Evolutionary conservation across 1,284 basidiomycete genomes (phyloP).

Genomic region (Malassezia nana): DNA sequence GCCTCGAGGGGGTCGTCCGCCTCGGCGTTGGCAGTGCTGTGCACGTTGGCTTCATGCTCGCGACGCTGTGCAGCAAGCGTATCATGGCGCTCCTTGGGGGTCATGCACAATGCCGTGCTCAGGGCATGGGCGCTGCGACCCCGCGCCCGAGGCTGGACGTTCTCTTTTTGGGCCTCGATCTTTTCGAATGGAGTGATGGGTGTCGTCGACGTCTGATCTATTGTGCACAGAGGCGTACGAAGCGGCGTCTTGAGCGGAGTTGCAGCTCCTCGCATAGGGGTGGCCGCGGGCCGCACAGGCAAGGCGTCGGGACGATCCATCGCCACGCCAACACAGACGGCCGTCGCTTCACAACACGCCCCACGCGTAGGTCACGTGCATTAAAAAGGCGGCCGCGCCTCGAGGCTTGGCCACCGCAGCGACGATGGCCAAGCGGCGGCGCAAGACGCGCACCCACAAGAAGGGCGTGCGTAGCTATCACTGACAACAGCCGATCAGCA

Average conservation of each 20-base stretch:
- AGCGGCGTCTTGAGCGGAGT: constrained; percentile 39
- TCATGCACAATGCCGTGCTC: constrained; percentile 45
- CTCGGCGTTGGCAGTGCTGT: constrained; percentile 27
- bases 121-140: constrained; percentile 56
- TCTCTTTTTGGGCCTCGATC: constrained; percentile 57
- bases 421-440: constrained; percentile 17
- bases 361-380: constrained; percentile 17
- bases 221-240: constrained; percentile 29
- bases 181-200: constrained; percentile 43
- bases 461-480: constrained; percentile 21
- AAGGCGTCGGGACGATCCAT: constrained; percentile 3
- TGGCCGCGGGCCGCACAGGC: constrained; percentile 2
- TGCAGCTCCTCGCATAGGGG: background rate
- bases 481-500: constrained; percentile 25
- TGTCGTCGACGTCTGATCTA: constrained; percentile 43
- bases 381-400: constrained; percentile 3
- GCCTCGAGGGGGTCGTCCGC: constrained; percentile 32
- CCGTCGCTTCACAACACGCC: constrained; percentile 4
- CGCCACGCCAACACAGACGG: background rate
- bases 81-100: constrained; percentile 35
- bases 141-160: constrained; percentile 54
- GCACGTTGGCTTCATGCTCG: constrained; percentile 28
- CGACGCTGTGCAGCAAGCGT: constrained; percentile 27
- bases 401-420: background rate
- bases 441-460: constrained; percentile 44